Evolutionary conservation across 1,284 basidiomycete genomes (phyloP).

Genomic region (Marasmius oreades): DNA sequence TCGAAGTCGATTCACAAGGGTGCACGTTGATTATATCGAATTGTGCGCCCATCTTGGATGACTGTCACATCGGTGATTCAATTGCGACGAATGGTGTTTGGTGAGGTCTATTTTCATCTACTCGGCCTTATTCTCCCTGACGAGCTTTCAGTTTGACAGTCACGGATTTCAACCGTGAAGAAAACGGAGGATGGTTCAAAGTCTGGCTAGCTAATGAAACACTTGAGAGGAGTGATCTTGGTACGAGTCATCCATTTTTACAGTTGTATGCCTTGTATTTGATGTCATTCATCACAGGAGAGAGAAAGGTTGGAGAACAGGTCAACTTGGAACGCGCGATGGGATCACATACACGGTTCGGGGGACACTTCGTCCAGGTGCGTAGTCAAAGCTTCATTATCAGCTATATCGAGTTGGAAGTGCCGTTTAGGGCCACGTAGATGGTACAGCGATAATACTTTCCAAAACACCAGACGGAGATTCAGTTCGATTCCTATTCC

Average conservation of each 20-base stretch:
- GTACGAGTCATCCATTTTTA: conserved; percentile 33
- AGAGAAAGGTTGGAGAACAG: conserved; percentile 75
- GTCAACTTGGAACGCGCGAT: conserved; percentile 96
- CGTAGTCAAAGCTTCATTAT: conserved; percentile 15
- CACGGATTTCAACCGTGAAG: conserved; percentile 69
- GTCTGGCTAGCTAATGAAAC: conserved; percentile 98
- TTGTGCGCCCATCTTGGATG: conserved; percentile 75
- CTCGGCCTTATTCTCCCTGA: conserved; percentile 35
- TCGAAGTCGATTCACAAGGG: conserved; percentile 65
- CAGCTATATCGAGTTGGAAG: conserved; percentile 4
- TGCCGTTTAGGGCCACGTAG: conserved; percentile 79
- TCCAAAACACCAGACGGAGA: conserved; percentile 77
- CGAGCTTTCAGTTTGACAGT: conserved; percentile 76
- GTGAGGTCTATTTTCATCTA: not conserved
- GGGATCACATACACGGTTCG: conserved; percentile 88
- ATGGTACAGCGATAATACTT: conserved; percentile 79
- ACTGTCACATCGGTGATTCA: conserved; percentile 93
- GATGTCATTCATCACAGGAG: conserved; percentile 45
- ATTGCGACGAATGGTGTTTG: conserved; percentile 77
- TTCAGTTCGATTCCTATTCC: conserved; percentile 81
- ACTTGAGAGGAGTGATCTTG: conserved; percentile 86
- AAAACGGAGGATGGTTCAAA: conserved; percentile 77
- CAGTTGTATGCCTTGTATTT: not conserved
- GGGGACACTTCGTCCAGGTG: conserved; percentile 97
- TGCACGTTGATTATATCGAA: conserved; percentile 84